Conservation (phyloP, 306 rosid genomes). For the Medicago arabica region DNA sequence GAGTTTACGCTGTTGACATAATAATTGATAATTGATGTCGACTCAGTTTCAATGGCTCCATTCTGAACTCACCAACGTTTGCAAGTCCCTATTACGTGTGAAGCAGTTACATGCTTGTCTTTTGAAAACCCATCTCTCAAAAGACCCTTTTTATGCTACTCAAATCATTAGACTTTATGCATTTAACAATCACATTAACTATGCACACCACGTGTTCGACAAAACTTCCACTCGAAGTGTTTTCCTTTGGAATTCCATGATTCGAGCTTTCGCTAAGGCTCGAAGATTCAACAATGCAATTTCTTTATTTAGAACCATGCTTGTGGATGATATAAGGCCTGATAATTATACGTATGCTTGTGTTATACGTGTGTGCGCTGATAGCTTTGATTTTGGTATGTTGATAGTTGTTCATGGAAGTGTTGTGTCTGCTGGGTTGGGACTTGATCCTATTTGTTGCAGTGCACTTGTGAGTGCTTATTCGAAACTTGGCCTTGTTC, state of each 20-base stretch:
- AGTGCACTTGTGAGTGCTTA: slow-evolving; percentile 64
- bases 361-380: slow-evolving; percentile 48
- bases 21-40: slow-evolving; percentile 48
- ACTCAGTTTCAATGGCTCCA: slow-evolving; percentile 52
- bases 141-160: slow-evolving; percentile 83
- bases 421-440: slow-evolving; percentile 44
- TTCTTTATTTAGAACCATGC: slow-evolving; percentile 64
- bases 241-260: slow-evolving; percentile 86
- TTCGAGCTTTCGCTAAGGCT: slow-evolving; percentile 75
- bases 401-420: slow-evolving; percentile 53
- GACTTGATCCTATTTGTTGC: slow-evolving; percentile 54
- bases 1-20: too few relatives aligned
- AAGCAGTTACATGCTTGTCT: slow-evolving; percentile 73
- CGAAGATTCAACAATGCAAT: slow-evolving; percentile 56
- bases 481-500: slow-evolving; percentile 72
- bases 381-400: slow-evolving; percentile 47
- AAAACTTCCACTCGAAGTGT: slow-evolving; percentile 61
- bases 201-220: slow-evolving; percentile 72
- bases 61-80: slow-evolving; percentile 56
- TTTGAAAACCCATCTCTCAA: slow-evolving; percentile 55
- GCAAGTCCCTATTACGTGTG: slow-evolving; percentile 57
- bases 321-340: slow-evolving; percentile 54
- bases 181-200: slow-evolving; percentile 44
- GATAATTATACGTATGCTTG: slow-evolving; percentile 57
- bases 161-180: slow-evolving; percentile 62